phyloP scores from a whole-genome alignment of 2,329 filamentous ascomycete genomes.

The Fusarium setosum region DNA sequence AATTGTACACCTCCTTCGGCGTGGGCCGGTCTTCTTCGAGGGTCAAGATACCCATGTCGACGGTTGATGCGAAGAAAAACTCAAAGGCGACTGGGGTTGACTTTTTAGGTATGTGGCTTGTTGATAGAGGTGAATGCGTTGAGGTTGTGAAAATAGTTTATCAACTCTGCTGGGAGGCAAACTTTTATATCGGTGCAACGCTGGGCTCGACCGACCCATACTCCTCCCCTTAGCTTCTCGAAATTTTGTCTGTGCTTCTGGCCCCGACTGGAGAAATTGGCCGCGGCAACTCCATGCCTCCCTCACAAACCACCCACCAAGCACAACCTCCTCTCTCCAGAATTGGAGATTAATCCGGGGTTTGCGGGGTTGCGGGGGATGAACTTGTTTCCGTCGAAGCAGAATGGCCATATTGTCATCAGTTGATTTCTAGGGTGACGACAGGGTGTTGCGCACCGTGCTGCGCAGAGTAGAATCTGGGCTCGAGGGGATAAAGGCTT shows the following conservation, averaged over 20 bases:
- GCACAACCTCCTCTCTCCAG: constrained; percentile 24
- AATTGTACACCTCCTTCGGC: constrained; percentile 69
- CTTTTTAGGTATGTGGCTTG: not conserved
- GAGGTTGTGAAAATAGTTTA: constrained; percentile 1
- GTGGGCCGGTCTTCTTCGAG: constrained; percentile 68
- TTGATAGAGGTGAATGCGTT: constrained; percentile 17
- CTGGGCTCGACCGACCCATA: constrained; percentile 18
- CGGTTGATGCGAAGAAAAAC: not conserved
- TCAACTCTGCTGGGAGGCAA: constrained; percentile 28
- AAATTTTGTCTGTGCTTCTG: constrained; percentile 16
- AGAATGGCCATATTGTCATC: constrained; percentile 30
- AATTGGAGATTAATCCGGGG: constrained; percentile 39
- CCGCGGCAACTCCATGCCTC: constrained; percentile 16
- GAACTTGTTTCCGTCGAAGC: constrained; percentile 41
- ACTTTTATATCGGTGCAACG: constrained; percentile 34
- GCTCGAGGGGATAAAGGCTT: constrained; percentile 37
- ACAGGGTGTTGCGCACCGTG: not conserved
- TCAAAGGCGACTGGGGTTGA: not conserved
- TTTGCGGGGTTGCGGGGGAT: constrained; percentile 45
- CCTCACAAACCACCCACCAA: not conserved
- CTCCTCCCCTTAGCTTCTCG: constrained; percentile 13
- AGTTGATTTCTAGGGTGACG: constrained; percentile 12
- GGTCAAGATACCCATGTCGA: constrained; percentile 58
- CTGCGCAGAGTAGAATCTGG: not conserved
- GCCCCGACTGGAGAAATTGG: not conserved